A percentile compares a stretch with the other conserved stretches of the same genome.
Conservation (phyloP, 495 filamentous ascomycete species). For the Penicillium ucsense region DNA sequence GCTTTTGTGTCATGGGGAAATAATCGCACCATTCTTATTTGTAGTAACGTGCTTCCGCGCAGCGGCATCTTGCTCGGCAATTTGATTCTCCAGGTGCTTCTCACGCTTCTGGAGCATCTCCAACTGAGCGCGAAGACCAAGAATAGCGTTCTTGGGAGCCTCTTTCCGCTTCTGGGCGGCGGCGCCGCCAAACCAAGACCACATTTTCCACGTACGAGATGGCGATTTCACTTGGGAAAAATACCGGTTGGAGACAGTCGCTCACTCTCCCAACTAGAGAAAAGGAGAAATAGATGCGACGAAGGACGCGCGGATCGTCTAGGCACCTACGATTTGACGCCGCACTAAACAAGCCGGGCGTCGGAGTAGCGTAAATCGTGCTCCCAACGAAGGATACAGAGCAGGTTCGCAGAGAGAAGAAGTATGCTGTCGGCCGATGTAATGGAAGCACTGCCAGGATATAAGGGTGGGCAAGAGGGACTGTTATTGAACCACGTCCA, state of each 20-base stretch:
- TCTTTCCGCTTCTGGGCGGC: conserved; percentile 79
- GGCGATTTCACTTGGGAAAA: not conserved
- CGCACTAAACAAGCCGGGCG: too few species aligned
- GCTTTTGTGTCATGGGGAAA: not conserved
- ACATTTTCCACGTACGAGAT: conserved; percentile 40
- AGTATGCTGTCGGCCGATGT: too few species aligned
- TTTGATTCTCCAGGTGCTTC: conserved; percentile 79
- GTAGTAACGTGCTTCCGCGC: conserved; percentile 83
- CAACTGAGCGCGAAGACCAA: conserved; percentile 76
- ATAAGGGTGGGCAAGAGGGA: not conserved
- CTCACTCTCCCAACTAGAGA: too few species aligned
- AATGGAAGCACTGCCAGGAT: not conserved
- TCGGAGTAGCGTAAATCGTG: too few species aligned
- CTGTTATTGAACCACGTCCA: not conserved
- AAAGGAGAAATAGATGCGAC: too few species aligned
- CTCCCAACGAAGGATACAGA: too few species aligned
- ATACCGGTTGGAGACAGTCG: too few species aligned
- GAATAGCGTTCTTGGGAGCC: conserved; percentile 92
- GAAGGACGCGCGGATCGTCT: too few species aligned
- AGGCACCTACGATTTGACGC: too few species aligned
- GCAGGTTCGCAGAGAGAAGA: too few species aligned
- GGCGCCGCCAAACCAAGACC: conserved; percentile 79
- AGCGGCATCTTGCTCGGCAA: conserved; percentile 83
- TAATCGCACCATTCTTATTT: conserved; percentile 75
- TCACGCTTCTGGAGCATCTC: conserved; percentile 98